phyloP scores from a whole-genome alignment of 2,329 filamentous ascomycete species.

The Phyllosticta paracitricarpa region DNA sequence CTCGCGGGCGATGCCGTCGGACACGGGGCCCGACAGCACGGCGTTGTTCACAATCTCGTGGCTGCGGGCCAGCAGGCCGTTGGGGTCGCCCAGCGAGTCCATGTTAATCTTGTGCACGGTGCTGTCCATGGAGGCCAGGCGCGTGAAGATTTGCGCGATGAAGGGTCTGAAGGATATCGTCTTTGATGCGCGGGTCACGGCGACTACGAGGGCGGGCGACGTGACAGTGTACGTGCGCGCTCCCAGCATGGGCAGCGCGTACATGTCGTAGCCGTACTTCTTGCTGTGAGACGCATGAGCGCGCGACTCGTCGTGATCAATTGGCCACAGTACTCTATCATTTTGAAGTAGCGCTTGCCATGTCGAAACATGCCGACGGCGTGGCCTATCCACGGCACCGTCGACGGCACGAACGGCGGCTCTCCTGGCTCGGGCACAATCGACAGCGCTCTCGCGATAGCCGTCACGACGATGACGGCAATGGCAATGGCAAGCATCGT shows the following conservation, averaged over 20 bases:
- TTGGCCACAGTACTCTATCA: constrained; percentile 27
- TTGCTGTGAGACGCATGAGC: constrained; percentile 11
- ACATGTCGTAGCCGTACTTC: constrained; percentile 22
- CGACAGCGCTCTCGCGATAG: neutral
- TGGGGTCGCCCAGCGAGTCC: neutral
- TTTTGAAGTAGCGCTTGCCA: constrained; percentile 26
- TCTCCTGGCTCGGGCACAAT: constrained; percentile 25
- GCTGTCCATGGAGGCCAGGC: constrained; percentile 28
- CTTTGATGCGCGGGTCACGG: constrained; percentile 30
- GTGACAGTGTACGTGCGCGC: constrained; percentile 38
- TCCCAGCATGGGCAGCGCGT: constrained; percentile 37
- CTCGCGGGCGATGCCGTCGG: neutral
- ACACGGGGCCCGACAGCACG: neutral
- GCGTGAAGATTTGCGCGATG: constrained; percentile 23
- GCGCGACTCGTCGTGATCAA: too few relatives aligned
- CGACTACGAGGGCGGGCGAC: constrained; percentile 29
- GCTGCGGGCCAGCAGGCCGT: neutral
- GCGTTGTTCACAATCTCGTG: constrained; percentile 5
- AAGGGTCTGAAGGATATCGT: constrained; percentile 36
- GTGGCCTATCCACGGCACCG: constrained; percentile 38
- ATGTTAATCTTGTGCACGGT: constrained; percentile 5
- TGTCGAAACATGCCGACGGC: constrained; percentile 33
- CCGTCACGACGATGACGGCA: neutral
- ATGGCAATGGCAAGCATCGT: neutral
- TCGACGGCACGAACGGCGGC: constrained; percentile 32